Evolutionary conservation across 2,329 filamentous ascomycete genomes (phyloP).

Genomic region (Coniochaeta sp.): DNA sequence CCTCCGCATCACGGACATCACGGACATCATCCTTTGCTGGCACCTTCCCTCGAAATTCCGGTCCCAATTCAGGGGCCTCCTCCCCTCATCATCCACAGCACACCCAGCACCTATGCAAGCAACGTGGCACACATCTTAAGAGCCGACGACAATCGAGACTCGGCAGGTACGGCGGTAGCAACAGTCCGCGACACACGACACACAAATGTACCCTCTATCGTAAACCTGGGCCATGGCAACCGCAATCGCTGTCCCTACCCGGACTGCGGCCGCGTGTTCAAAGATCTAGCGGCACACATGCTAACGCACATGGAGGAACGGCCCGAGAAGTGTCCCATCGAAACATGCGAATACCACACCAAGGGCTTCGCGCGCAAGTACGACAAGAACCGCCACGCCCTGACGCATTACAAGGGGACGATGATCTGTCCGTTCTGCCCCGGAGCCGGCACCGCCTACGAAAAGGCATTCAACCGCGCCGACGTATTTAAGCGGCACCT

Average conservation of each 20-base stretch:
- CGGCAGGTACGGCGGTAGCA: background rate
- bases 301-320: slow-evolving; percentile 90
- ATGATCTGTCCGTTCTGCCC: slow-evolving; percentile 98
- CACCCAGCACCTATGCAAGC: slow-evolving; percentile 9
- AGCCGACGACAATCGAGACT: background rate
- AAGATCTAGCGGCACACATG: slow-evolving; percentile 79
- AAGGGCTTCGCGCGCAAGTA: slow-evolving; percentile 97
- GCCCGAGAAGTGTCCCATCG: slow-evolving; percentile 92
- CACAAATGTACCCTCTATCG: slow-evolving; percentile 6
- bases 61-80: slow-evolving; percentile 7
- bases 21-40: slow-evolving; percentile 7
- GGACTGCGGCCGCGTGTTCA: slow-evolving; percentile 52
- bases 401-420: slow-evolving; percentile 96
- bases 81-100: slow-evolving; percentile 13
- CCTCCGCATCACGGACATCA: slow-evolving; percentile 1
- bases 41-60: slow-evolving; percentile 13
- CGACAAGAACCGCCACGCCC: slow-evolving; percentile 92
- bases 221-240: background rate
- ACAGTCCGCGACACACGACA: background rate
- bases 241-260: slow-evolving; percentile 45
- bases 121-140: background rate
- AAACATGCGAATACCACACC: slow-evolving; percentile 84
- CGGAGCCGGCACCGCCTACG: slow-evolving; percentile 74
- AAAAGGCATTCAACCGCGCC: slow-evolving; percentile 93
- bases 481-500: slow-evolving; percentile 97